Conservation (phyloP, 805 yeast species). For the Ogataea paraovalis region DNA sequence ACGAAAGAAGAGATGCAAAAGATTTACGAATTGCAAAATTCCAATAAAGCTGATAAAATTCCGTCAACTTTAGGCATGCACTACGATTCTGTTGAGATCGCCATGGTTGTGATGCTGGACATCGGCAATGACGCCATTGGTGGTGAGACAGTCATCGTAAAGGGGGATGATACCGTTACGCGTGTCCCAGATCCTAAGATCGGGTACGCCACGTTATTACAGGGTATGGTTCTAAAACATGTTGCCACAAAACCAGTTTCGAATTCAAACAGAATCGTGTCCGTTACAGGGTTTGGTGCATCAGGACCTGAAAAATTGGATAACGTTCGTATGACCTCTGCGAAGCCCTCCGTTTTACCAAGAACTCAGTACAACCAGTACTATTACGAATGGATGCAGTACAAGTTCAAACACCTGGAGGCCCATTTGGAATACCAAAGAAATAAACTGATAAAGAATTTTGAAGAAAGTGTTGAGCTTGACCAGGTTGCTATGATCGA, state of each 20-base stretch:
- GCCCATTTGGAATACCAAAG: conserved; percentile 15
- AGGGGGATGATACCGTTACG: conserved; percentile 30
- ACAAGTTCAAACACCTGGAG: conserved; percentile 22
- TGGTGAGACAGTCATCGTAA: conserved; percentile 42
- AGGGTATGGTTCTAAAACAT: conserved; percentile 26
- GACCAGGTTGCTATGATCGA: conserved; percentile 9
- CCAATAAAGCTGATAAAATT: conserved; percentile 28
- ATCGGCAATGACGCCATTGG: conserved; percentile 43
- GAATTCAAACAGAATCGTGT: conserved; percentile 25
- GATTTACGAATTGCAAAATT: conserved; percentile 8
- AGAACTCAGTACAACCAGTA: conserved; percentile 25
- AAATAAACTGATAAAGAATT: conserved; percentile 9
- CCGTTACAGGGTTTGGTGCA: conserved; percentile 26
- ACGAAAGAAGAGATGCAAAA: conserved; percentile 10
- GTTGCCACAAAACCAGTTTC: conserved; percentile 34
- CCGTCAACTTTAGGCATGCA: conserved; percentile 44
- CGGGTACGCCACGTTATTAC: conserved; percentile 40
- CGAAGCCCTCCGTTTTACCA: conserved; percentile 27
- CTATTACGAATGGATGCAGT: conserved; percentile 29
- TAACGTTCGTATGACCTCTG: conserved; percentile 23
- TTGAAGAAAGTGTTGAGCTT: neutral
- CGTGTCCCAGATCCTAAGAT: conserved; percentile 33
- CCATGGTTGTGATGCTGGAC: conserved; percentile 42
- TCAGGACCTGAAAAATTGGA: conserved; percentile 23
- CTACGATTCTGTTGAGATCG: conserved; percentile 40